A percentile compares a stretch with the other conserved stretches of the same genome.
These are phyloP conservation scores for Hansenula lynferdii DNA, from an alignment of 1,139 yeast genomes.

Conservation along the genomic window DNA sequence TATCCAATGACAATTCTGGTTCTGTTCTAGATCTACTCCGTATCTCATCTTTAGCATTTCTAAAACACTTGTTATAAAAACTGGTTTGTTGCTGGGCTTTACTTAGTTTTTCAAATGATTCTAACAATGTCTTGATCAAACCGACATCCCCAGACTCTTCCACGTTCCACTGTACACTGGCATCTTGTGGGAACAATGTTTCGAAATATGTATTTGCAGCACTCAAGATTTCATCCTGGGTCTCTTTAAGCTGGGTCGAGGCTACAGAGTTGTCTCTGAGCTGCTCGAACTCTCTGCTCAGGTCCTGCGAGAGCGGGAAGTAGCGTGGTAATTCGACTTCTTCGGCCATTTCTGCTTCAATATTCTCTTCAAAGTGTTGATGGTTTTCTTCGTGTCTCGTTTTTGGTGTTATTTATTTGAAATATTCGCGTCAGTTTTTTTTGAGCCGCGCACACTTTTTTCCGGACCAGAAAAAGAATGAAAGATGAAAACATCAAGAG, in stretches of 20 bases:
- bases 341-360: neutral
- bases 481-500: too few relatives aligned
- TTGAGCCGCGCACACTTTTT: too few relatives aligned
- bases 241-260: conserved; percentile 4
- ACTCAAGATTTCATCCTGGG: conserved; percentile 9
- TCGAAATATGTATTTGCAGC: conserved; percentile 13
- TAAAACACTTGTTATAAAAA: conserved; percentile 5
- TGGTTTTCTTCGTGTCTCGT: too few relatives aligned
- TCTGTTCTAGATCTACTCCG: conserved; percentile 9
- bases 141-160: conserved; percentile 7
- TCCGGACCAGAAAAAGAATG: too few relatives aligned
- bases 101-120: conserved; percentile 9
- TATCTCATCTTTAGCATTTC: conserved; percentile 6
- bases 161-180: neutral
- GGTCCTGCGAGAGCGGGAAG: conserved; percentile 8
- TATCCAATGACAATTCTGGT: conserved; percentile 24
- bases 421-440: too few relatives aligned
- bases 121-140: conserved; percentile 6
- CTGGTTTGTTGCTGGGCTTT: conserved; percentile 5
- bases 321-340: conserved; percentile 11
- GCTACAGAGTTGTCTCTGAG: conserved; percentile 5
- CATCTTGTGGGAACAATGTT: conserved; percentile 3
- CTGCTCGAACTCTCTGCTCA: conserved; percentile 3
- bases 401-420: too few relatives aligned
- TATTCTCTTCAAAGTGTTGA: too few relatives aligned